Percentiles rank a stretch among this genome's conserved stretches.
Conservation (phyloP, 2,329 filamentous ascomycete species). For the Talaromyces sp. region DNA sequence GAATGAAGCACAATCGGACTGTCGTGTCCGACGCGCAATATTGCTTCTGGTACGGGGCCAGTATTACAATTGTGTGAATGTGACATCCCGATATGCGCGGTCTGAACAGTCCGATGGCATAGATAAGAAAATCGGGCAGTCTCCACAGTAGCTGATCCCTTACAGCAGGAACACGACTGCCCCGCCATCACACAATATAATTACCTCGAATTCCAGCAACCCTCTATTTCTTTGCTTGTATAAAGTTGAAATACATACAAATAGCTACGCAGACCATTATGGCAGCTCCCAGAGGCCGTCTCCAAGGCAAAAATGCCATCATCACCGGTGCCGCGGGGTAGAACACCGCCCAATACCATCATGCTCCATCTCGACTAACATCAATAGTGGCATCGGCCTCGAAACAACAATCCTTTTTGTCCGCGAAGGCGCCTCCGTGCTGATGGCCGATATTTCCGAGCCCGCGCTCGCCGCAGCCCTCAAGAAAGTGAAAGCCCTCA, state of each 20-base stretch:
- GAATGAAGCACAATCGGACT: neutral
- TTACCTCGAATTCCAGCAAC: neutral
- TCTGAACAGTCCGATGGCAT: constrained; percentile 4
- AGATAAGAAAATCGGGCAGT: constrained; percentile 20
- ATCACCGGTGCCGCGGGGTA: constrained; percentile 85
- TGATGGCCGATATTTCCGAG: constrained; percentile 80
- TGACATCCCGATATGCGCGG: neutral
- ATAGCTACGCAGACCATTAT: neutral
- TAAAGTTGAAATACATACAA: neutral
- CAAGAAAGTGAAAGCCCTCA: constrained; percentile 69
- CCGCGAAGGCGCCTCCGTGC: constrained; percentile 78
- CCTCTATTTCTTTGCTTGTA: neutral
- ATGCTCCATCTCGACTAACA: constrained; percentile 28
- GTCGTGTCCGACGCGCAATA: neutral
- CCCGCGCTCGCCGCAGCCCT: constrained; percentile 72
- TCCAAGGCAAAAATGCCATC: constrained; percentile 66
- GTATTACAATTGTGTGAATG: neutral
- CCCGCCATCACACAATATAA: constrained; percentile 7
- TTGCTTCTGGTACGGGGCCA: neutral
- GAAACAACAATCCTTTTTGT: constrained; percentile 88
- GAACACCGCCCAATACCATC: constrained; percentile 14
- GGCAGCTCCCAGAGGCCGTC: constrained; percentile 39
- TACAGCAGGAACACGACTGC: neutral
- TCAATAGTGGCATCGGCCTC: constrained; percentile 73
- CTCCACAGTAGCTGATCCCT: constrained; percentile 3